These are phyloP conservation scores for Globisporangium carolinianum DNA, from an alignment of 352 stramenopile genomes.

Conservation along the genomic window DNA sequence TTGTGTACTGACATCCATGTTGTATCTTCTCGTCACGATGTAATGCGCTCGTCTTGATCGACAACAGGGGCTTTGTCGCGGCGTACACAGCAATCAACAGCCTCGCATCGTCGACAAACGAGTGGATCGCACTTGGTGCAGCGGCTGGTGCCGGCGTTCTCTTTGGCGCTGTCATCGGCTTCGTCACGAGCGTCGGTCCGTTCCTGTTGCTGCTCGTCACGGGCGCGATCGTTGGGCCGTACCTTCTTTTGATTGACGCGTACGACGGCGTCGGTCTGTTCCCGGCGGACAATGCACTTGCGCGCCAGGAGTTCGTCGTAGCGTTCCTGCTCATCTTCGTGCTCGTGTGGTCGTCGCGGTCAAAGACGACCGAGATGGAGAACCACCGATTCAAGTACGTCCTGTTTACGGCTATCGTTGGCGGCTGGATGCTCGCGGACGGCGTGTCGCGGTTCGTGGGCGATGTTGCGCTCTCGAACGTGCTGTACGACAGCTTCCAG, in stretches of 20 bases:
- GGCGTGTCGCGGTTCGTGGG: slow-evolving; percentile 69
- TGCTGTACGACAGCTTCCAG: slow-evolving; percentile 67
- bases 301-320: slow-evolving; percentile 83
- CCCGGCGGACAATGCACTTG: slow-evolving; percentile 60
- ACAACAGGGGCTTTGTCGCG: slow-evolving; percentile 52
- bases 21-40: background rate
- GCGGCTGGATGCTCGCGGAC: slow-evolving; percentile 73
- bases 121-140: slow-evolving; percentile 64
- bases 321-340: slow-evolving; percentile 86
- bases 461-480: slow-evolving; percentile 44
- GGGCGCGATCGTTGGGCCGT: slow-evolving; percentile 58
- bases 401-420: slow-evolving; percentile 59
- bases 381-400: slow-evolving; percentile 89
- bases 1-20: slow-evolving; percentile 10
- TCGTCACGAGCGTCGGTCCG: slow-evolving; percentile 64
- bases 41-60: background rate
- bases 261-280: slow-evolving; percentile 65
- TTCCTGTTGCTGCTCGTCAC: slow-evolving; percentile 64
- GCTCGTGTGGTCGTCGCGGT: slow-evolving; percentile 67
- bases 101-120: slow-evolving; percentile 50
- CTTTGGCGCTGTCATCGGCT: slow-evolving; percentile 62
- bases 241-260: slow-evolving; percentile 74
- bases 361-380: slow-evolving; percentile 78
- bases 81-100: slow-evolving; percentile 63
- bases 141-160: slow-evolving; percentile 55